Base-by-base conservation (phyloP, 2,329 filamentous ascomycete species). In the Orbilia brochopaga region DNA sequence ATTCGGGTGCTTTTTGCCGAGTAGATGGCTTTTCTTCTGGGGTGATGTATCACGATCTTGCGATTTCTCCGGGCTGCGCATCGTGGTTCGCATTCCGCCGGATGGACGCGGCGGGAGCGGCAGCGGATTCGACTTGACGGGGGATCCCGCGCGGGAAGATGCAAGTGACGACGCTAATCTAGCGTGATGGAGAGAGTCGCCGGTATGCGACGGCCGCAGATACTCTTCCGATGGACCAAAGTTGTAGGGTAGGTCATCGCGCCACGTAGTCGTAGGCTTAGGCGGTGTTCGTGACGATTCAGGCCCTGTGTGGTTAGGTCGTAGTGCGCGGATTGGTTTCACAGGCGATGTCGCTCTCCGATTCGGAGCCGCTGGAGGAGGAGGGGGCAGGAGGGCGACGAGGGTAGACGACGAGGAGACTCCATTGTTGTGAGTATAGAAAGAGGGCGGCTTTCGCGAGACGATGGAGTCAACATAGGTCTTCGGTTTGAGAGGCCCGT, bases 1-100 rank as follows among this genome's bases (percentile, higher is more conserved):
- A 76, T 86, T 84, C 0, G 87, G 85, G 78, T 92, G 90, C 69
- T 89, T 87, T 75, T 85, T 86, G 57, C 83, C 84, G 46, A 84
- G 83, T 15, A 82, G 79, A 57, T 80, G 80, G 35, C 59, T 54
- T 48, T 65, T 66, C 46, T 66, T 73, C 27, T 55, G 69, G 4
- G 69, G 62, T 11, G 60, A 65, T 19, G 11, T 40, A 2, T 65
- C 61, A 2, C 61, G 62, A 1, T 62, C 62, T 11, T 53, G 51
- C 2, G 42, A 27, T 54, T 62, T 61, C 7, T 72, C 67, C 15
- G 60, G 69, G 19, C 58, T 66, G 55, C 69, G 69, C 69, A 73
- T 65, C 7, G 69, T 73, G 8, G 62, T 66, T 51, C 69, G 48
- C 6, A 73, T 13, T 2, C 53, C 60, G 1, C 27, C 37, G 35